These are phyloP conservation scores for Solanum gracilifrons DNA, from an alignment of 257 asterid genomes.

Conservation along the genomic window DNA sequence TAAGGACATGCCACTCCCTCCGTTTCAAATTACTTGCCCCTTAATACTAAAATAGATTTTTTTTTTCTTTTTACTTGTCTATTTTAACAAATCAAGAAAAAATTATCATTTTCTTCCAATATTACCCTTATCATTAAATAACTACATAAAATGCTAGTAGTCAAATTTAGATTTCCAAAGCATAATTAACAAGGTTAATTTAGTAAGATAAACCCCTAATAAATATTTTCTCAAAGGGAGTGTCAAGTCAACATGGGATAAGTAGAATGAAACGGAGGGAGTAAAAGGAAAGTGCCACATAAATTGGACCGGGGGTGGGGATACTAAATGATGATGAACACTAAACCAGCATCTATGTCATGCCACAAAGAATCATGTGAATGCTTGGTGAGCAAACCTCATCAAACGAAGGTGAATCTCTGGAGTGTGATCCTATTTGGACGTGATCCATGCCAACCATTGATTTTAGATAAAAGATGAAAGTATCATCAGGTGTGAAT, in stretches of 20 bases:
- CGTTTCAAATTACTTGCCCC: background rate
- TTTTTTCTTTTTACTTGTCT: background rate
- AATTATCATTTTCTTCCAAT: background rate
- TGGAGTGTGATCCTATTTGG: constrained; percentile 38
- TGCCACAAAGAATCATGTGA: background rate
- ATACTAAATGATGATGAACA: background rate
- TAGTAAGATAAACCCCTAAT: background rate
- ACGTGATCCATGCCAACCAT: constrained; percentile 48
- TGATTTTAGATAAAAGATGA: constrained; percentile 66
- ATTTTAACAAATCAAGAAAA: background rate
- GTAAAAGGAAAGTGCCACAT: background rate
- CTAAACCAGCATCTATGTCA: background rate
- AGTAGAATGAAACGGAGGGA: background rate
- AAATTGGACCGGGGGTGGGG: background rate
- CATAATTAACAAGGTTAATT: background rate
- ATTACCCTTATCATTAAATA: background rate
- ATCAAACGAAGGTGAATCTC: constrained; percentile 66
- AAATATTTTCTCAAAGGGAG: background rate
- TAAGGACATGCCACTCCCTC: background rate
- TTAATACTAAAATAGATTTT: background rate
- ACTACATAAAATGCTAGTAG: background rate
- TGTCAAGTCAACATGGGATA: background rate
- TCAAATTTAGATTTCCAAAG: background rate
- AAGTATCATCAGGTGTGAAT: constrained; percentile 76
- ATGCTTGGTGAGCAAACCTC: constrained; percentile 41